A percentile compares a stretch with the other conserved stretches of the same genome.
phyloP scores from a whole-genome alignment of 2,329 filamentous ascomycete species.

The Colletotrichum brevisporum region DNA sequence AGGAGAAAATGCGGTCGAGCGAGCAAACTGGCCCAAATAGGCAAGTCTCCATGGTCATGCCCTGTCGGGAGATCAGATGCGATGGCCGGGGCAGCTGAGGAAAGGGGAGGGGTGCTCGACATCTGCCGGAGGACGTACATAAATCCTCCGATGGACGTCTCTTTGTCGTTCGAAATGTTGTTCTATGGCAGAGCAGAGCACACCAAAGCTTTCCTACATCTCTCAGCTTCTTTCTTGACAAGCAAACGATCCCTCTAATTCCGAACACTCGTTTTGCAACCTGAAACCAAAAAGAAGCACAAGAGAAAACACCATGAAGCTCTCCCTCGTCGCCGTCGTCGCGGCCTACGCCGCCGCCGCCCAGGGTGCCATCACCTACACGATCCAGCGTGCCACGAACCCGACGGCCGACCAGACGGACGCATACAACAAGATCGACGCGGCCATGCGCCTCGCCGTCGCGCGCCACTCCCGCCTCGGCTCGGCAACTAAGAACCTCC shows the following conservation, averaged over 20 bases:
- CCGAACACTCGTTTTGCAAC: background rate
- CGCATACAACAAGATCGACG: slow-evolving; percentile 58
- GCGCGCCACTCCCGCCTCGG: slow-evolving; percentile 56
- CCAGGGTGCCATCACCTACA: slow-evolving; percentile 56
- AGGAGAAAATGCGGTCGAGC: background rate
- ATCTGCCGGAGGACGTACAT: slow-evolving; percentile 9
- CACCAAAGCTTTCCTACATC: background rate
- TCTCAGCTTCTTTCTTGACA: background rate
- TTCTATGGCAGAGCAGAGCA: background rate
- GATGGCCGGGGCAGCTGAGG: slow-evolving; percentile 4
- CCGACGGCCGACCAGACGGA: slow-evolving; percentile 58
- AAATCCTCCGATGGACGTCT: background rate
- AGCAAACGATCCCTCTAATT: background rate
- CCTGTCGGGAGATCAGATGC: slow-evolving; percentile 14
- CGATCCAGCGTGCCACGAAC: slow-evolving; percentile 53
- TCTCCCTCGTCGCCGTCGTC: slow-evolving; percentile 47
- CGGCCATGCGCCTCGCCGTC: slow-evolving; percentile 57
- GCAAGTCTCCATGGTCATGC: background rate
- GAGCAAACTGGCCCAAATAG: background rate
- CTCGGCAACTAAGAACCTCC: slow-evolving; percentile 54
- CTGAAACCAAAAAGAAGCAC: background rate
- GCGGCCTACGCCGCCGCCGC: slow-evolving; percentile 49
- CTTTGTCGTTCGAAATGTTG: background rate
- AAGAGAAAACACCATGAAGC: slow-evolving; percentile 25
- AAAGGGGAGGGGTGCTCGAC: background rate